Base-by-base conservation (phyloP, 148 eudicot genomes). In the Beta vulgaris region DNA sequence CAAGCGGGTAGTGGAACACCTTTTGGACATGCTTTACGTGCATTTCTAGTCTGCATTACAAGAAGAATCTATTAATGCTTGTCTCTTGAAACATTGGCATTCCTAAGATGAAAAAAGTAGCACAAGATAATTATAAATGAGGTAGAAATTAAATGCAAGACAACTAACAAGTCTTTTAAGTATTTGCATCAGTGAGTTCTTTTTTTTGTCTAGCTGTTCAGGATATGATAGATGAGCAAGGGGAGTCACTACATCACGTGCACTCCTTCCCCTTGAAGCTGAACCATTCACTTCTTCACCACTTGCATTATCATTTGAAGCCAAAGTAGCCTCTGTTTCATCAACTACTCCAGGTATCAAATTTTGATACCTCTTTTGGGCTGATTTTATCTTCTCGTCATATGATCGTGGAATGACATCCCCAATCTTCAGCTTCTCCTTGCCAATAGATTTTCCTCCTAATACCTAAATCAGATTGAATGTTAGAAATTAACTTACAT, bases 151-250 rank as follows among this genome's bases (percentile, higher is more conserved):
- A 42, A 21, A 18, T 16, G 5, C 6, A 21, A 14, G 48, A 72
- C 70, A 74, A 68, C 91, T 86, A 70, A 94, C 98, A 78, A 94
- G 92, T 90, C 53, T 87, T 84, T 88, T 91, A 31, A 94, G 97
- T 46, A 57, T 71, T 77, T 90, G 90, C 75, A 65, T 68, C 58
- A 94, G 76, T 80, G 91, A 76, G 54, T 83, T 86, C 81, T 88
- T 88, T 85, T 94, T 94, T 72, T 91, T 91, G 85, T 91, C 97
- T 66, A 91, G 86, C 76, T 94, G 98, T 68, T 91, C 97, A 32
- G 80, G 74, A 72, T 94, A 94, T 62, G 97, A 76, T 87, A 94
- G 74, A 82, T 88, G 79, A 39, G 98, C 95, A 73, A 94, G 96
- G 36, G 98, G 97, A 60, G 98, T 94, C 73, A 91, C 98, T 16